Conservation (phyloP, 2,329 filamentous ascomycete genomes). For the Alternaria rosae region DNA sequence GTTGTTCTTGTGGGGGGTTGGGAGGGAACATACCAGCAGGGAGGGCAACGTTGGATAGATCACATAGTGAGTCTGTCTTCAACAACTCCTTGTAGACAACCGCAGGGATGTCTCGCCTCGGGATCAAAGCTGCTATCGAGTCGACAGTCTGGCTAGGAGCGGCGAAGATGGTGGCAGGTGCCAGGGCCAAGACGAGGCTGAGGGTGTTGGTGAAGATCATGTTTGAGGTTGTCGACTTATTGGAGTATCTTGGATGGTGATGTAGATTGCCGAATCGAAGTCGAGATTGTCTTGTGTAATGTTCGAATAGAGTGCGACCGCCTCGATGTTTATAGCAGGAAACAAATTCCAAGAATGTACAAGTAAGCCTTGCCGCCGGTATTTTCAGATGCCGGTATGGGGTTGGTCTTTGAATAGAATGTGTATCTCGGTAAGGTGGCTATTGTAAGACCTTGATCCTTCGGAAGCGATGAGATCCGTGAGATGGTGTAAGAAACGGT, state of each 20-base stretch:
- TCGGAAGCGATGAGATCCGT: not conserved
- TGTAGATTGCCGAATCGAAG: conserved; percentile 8
- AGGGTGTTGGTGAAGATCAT: conserved; percentile 48
- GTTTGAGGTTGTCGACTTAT: conserved; percentile 7
- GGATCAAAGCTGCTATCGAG: conserved; percentile 31
- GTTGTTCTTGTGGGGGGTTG: not conserved
- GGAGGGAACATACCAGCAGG: conserved; percentile 38
- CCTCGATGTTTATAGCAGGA: not conserved
- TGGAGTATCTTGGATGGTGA: not conserved
- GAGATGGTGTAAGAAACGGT: not conserved
- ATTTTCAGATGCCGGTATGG: not conserved
- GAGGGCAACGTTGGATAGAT: conserved; percentile 40
- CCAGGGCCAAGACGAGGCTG: conserved; percentile 44
- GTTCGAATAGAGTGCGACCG: not conserved
- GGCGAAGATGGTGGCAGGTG: conserved; percentile 43
- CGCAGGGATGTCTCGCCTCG: conserved; percentile 25
- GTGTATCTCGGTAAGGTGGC: not conserved
- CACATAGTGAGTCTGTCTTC: conserved; percentile 34
- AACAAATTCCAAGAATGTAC: not conserved
- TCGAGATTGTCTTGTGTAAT: conserved; percentile 15
- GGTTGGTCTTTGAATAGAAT: conserved; percentile 13
- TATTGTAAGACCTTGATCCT: not conserved
- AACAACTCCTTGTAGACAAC: conserved; percentile 26
- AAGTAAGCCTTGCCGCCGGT: conserved; percentile 2
- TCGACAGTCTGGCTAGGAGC: conserved; percentile 37